phyloP scores from a whole-genome alignment of 1,284 basidiomycete genomes.

The Microbotryum scabiosae region DNA sequence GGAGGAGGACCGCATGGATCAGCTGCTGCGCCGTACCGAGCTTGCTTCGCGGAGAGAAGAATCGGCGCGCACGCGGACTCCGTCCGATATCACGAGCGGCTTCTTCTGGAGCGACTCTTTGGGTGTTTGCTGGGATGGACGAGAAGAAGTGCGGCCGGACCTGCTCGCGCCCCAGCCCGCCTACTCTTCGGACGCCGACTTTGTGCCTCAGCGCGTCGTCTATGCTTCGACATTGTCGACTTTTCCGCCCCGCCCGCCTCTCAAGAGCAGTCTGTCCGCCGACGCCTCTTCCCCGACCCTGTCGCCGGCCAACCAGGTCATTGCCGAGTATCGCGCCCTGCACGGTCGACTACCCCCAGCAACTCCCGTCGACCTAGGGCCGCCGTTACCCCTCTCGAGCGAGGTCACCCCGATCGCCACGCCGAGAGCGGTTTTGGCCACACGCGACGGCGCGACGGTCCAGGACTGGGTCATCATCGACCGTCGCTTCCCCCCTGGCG shows the following conservation, averaged over 20 bases:
- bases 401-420: neutral
- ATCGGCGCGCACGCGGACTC: slow-evolving; percentile 3
- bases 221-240: slow-evolving; percentile 27
- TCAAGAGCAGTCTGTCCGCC: slow-evolving; percentile 5
- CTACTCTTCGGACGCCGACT: slow-evolving; percentile 22
- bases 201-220: slow-evolving; percentile 16
- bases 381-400: neutral
- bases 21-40: slow-evolving; percentile 3
- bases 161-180: slow-evolving; percentile 6
- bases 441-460: too few species aligned
- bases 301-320: slow-evolving; percentile 9
- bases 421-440: neutral
- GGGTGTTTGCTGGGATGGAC: slow-evolving; percentile 28
- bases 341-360: neutral
- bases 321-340: slow-evolving; percentile 13
- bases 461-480: too few species aligned
- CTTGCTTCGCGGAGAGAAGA: neutral
- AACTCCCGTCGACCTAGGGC: neutral
- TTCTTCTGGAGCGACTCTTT: slow-evolving; percentile 18
- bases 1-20: slow-evolving; percentile 8
- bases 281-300: neutral
- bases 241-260: slow-evolving; percentile 25
- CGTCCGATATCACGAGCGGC: neutral
- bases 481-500: too few species aligned
- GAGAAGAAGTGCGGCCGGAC: slow-evolving; percentile 26